Percentiles rank a stretch among this genome's conserved stretches.
These are phyloP conservation scores for Dendrobium huoshanense DNA, from an alignment of 106 monocot species.

Conservation along the genomic window DNA sequence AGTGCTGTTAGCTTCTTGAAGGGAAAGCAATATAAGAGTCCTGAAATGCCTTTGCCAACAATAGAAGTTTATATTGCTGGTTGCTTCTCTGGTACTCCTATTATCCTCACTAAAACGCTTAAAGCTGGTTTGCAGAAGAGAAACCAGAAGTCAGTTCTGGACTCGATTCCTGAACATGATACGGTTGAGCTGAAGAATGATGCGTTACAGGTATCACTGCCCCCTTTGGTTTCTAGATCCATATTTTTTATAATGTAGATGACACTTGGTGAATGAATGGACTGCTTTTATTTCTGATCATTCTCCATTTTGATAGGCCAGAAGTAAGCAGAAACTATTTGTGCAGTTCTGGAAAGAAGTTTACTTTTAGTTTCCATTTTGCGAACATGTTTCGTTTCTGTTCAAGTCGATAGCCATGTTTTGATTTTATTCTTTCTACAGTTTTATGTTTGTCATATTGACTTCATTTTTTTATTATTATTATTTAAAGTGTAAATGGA, in stretches of 20 bases:
- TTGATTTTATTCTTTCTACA: not conserved
- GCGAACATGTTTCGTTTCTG: not conserved
- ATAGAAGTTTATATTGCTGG: slow-evolving; percentile 38
- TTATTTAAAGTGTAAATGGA: not conserved
- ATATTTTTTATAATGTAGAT: not conserved
- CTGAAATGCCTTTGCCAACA: slow-evolving; percentile 13
- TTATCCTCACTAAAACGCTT: slow-evolving; percentile 25
- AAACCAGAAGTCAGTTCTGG: slow-evolving; percentile 26
- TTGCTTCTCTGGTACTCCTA: slow-evolving; percentile 22
- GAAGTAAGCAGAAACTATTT: not conserved
- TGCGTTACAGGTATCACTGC: slow-evolving; percentile 34
- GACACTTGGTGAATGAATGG: not conserved
- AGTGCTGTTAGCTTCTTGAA: slow-evolving; percentile 12
- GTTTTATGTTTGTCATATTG: not conserved
- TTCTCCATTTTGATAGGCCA: not conserved
- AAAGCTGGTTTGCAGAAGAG: slow-evolving; percentile 46
- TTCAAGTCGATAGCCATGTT: not conserved
- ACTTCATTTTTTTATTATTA: not conserved
- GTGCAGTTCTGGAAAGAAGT: not conserved
- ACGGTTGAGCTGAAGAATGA: slow-evolving; percentile 31
- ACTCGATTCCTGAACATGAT: slow-evolving; percentile 61
- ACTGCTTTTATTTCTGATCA: not conserved
- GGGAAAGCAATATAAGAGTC: slow-evolving; percentile 9
- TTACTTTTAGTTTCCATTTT: not conserved
- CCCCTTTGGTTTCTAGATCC: not conserved